Evolutionary conservation across 2,329 filamentous ascomycete genomes (phyloP).

Genomic region (Neopestalotiopsis clavispora): DNA sequence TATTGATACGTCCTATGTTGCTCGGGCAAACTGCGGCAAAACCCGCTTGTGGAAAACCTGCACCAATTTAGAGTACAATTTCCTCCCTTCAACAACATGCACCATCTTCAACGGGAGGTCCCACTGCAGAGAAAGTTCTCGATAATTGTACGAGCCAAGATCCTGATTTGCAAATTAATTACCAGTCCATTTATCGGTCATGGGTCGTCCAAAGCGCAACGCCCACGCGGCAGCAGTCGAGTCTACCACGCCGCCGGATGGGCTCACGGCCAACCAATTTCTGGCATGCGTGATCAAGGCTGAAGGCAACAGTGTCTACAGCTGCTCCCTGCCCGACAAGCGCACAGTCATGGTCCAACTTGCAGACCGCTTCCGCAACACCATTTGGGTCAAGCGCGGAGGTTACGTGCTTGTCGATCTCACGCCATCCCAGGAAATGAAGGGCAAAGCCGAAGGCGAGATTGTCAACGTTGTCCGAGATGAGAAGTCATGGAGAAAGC

Average conservation of each 20-base stretch:
- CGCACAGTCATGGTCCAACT: conserved; percentile 78
- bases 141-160: not conserved
- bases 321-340: conserved; percentile 72
- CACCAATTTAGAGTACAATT: not conserved
- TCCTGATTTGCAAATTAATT: no score
- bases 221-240: conserved; percentile 80
- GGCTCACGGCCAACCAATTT: conserved; percentile 64
- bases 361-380: conserved; percentile 83
- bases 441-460: conserved; percentile 83
- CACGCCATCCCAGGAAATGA: conserved; percentile 66
- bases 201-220: conserved; percentile 78
- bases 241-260: conserved; percentile 61
- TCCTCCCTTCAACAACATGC: not conserved
- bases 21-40: conserved; percentile 11
- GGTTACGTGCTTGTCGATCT: conserved; percentile 84
- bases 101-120: not conserved
- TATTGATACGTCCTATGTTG: not conserved
- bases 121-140: not conserved
- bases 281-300: conserved; percentile 82
- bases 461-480: conserved; percentile 93
- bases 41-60: not conserved
- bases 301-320: conserved; percentile 89
- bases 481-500: conserved; percentile 90
- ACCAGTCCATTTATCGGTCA: conserved; percentile 35
- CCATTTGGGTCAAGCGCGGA: conserved; percentile 90